Evolutionary conservation across 495 filamentous ascomycete species (phyloP).

Genomic region (Aspergillus bridgeri): DNA sequence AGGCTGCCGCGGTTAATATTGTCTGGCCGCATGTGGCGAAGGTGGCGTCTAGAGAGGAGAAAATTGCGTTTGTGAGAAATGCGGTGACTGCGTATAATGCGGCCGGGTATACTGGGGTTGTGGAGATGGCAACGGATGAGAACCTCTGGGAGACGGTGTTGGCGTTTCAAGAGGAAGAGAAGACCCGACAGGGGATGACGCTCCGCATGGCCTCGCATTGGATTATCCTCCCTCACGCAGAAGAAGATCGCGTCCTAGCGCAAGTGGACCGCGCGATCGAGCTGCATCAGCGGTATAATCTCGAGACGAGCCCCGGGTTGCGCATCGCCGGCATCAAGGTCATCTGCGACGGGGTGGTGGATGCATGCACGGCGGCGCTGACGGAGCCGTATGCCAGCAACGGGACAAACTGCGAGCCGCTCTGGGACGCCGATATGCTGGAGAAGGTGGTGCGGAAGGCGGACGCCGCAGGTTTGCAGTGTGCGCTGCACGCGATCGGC

Average conservation of each 20-base stretch:
- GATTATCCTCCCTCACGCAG: constrained; percentile 49
- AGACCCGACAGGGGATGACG: constrained; percentile 22
- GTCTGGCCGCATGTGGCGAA: constrained; percentile 58
- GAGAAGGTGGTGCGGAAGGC: constrained; percentile 49
- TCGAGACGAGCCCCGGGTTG: constrained; percentile 47
- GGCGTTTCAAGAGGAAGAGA: constrained; percentile 26
- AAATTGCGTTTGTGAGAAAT: constrained; percentile 26
- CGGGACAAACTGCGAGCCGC: constrained; percentile 32
- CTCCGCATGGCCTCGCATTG: constrained; percentile 60
- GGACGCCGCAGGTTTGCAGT: constrained; percentile 51
- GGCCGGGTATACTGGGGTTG: constrained; percentile 54
- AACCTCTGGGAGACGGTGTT: constrained; percentile 52
- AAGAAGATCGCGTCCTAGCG: constrained; percentile 38
- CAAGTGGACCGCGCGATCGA: constrained; percentile 61
- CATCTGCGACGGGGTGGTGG: constrained; percentile 65
- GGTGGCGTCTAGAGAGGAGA: constrained; percentile 48
- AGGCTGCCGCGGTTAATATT: constrained; percentile 54
- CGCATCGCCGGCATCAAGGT: constrained; percentile 64
- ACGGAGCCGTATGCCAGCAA: constrained; percentile 54
- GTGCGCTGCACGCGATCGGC: constrained; percentile 62
- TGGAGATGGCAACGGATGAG: constrained; percentile 65
- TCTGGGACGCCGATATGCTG: constrained; percentile 50
- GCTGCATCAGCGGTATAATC: constrained; percentile 45
- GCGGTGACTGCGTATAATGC: constrained; percentile 49
- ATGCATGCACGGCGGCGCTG: constrained; percentile 63